Evolutionary conservation across 768 basidiomycete species (phyloP).

Genomic region (Trametes elegans): DNA sequence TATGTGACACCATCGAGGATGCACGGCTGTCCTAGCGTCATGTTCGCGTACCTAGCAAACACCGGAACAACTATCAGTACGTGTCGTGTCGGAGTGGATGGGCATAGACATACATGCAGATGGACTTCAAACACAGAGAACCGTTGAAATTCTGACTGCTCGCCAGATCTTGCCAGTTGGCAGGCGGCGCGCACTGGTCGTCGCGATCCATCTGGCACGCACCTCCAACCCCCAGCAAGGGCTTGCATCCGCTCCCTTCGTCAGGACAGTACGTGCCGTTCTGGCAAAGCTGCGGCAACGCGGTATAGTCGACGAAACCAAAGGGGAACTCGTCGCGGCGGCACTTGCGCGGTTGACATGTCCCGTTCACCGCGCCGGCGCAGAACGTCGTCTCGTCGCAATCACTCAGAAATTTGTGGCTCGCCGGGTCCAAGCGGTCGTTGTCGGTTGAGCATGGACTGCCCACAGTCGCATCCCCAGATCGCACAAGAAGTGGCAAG

Average conservation of each 20-base stretch:
- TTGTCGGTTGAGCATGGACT: conserved; percentile 40
- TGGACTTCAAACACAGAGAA: conserved; percentile 54
- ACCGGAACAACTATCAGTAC: background rate
- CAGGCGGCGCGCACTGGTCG: conserved; percentile 47
- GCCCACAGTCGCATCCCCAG: conserved; percentile 2
- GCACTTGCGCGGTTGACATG: conserved; percentile 53
- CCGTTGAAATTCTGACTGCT: conserved; percentile 48
- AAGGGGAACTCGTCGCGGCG: conserved; percentile 62
- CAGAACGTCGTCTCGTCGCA: conserved; percentile 63
- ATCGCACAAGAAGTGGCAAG: background rate
- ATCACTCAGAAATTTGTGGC: conserved; percentile 59
- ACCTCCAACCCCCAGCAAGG: conserved; percentile 40
- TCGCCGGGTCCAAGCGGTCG: conserved; percentile 50
- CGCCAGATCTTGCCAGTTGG: conserved; percentile 40
- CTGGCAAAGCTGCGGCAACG: conserved; percentile 53
- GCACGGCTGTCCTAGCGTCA: conserved; percentile 50
- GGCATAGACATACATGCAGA: conserved; percentile 49
- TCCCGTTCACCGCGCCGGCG: conserved; percentile 31
- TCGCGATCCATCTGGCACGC: conserved; percentile 63
- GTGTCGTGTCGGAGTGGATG: background rate
- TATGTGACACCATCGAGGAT: conserved; percentile 52
- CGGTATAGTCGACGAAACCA: conserved; percentile 37
- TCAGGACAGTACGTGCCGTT: conserved; percentile 63
- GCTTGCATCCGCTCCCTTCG: conserved; percentile 56
- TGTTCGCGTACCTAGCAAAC: conserved; percentile 55